Evolutionary conservation across 306 rosid genomes (phyloP), one percentile per base, ranked within the genome.

Genomic region (Neltuma alba): DNA sequence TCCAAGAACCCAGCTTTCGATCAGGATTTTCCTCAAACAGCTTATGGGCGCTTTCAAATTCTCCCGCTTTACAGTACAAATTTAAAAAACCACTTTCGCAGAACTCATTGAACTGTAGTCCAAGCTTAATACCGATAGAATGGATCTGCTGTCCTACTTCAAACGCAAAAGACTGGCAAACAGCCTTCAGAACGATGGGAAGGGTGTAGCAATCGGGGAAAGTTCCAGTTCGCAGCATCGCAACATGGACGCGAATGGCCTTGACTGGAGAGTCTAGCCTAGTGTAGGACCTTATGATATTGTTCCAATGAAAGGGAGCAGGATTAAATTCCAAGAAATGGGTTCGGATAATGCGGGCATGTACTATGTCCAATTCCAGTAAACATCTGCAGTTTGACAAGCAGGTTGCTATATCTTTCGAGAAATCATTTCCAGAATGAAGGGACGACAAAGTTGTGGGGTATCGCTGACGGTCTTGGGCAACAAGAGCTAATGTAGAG

Each of bases 1-100:
- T 92, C 95, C 97, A 90, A 83, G 97, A 92, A 61, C 95, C 94
- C 70, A 90, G 75, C 87, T 87, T 90, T 50, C 91, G 83, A 6
- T 87, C 84, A 78, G 84, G 84, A 72, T 89, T 92, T 89, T 87
- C 86, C 3, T 87, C 93, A n/a, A 92, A 90, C 87, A 92, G 6
- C 68, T 81, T 87, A 12, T 79, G 83, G 18, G 97, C 94, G 82
- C 83, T 76, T 3, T 40, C 82, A 62, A 90, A 83, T 60, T 90
- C 91, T 3, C 97, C 95, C 21, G 77, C 89, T 82, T 90, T 92
- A 2, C 77, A 85, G 18, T 92, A 92, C 25, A 90, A 37, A 5
- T 50, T 64, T 0, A 92, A 74, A 79, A 92, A 89, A 42, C 95
- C 95, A 66, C 89, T 89, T 79, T 92, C 92, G 15, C 95, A 90